Evolutionary conservation across 345 rosid genomes (phyloP), one percentile per base, ranked within the genome.

Genomic region (Melaleuca quinquenervia): DNA sequence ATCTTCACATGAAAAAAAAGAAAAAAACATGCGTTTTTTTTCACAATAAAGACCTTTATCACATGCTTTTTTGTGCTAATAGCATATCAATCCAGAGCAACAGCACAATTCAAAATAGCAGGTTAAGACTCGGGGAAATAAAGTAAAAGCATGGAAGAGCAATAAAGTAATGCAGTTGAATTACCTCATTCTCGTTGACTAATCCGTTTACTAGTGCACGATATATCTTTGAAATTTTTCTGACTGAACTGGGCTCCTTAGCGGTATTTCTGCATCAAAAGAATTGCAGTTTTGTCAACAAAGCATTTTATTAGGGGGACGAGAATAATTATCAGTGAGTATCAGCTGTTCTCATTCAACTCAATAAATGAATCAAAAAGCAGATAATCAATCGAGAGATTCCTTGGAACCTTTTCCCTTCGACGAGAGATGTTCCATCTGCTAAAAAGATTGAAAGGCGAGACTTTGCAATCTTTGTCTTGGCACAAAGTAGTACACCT

Each of bases 401-500:
- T 58, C 82, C 36, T 70, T 85, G 92, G 84, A 84, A 94, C 99
- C 95, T 88, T 83, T 87, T 85, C 41, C 87, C 87, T 55, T 87
- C 91, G 86, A 95, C 32, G 82, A 90, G 92, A 82, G 96, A 95
- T 84, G 98, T 93, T 52, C 96, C 96, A 90, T 95, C 94, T 27
- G 98, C 95, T 91, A 96, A 95, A 91, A 92, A 94, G 86, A 93
- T 89, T 5, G 99, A 94, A 82, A 95, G 92, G 82, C 88, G 88
- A 84, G 96, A 88, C 90, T 96, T 96, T 84, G 99, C 95, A 70
- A 88, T 89, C 93, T 93, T 96, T 82, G 98, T 93, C 92, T 96
- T 96, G 50, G 98, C 98, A 89, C 99, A 96, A 75, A 96, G 97
- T 89, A 95, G 91, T 89, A 95, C 90, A 80, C 98, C 99, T 96